Percentiles rank a stretch among this genome's conserved stretches.
Evolutionary conservation across 1,284 basidiomycete genomes (phyloP).

Genomic region (Sanghuangporus baumii): DNA sequence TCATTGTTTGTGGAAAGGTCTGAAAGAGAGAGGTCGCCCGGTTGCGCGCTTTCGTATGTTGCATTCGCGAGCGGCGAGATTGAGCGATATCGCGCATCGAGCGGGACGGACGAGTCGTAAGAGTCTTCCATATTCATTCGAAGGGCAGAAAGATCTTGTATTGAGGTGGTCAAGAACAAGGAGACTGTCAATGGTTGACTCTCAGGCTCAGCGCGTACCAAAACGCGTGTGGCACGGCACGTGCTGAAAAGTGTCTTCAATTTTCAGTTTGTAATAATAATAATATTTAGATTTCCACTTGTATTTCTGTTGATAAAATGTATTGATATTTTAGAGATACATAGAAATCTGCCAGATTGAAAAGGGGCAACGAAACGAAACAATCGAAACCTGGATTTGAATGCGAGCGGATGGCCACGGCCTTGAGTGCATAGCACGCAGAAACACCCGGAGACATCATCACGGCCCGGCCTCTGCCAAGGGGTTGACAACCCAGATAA

Average conservation of each 20-base stretch:
- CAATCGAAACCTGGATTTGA: too few relatives aligned
- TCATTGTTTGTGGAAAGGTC: slow-evolving; percentile 20
- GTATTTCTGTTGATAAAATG: too few relatives aligned
- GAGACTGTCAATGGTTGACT: background rate
- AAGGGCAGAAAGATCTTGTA: background rate
- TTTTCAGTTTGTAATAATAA: background rate
- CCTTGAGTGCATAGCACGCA: too few relatives aligned
- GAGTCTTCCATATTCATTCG: background rate
- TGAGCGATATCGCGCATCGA: slow-evolving; percentile 2
- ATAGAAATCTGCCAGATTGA: too few relatives aligned
- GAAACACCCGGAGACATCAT: too few relatives aligned
- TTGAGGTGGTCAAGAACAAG: background rate
- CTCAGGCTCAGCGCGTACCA: background rate
- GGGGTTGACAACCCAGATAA: too few relatives aligned
- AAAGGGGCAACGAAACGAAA: too few relatives aligned
- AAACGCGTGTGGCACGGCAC: slow-evolving; percentile 1
- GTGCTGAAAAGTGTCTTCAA: background rate
- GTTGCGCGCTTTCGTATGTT: slow-evolving; percentile 14
- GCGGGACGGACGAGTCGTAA: slow-evolving; percentile 1
- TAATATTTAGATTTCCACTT: too few relatives aligned
- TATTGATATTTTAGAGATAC: too few relatives aligned
- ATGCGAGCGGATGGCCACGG: too few relatives aligned
- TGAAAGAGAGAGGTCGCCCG: slow-evolving; percentile 20
- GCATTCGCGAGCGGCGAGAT: background rate
- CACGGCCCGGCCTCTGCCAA: too few relatives aligned